phyloP scores from a whole-genome alignment of 805 yeast species.

The Myxozyma melibiosi region DNA sequence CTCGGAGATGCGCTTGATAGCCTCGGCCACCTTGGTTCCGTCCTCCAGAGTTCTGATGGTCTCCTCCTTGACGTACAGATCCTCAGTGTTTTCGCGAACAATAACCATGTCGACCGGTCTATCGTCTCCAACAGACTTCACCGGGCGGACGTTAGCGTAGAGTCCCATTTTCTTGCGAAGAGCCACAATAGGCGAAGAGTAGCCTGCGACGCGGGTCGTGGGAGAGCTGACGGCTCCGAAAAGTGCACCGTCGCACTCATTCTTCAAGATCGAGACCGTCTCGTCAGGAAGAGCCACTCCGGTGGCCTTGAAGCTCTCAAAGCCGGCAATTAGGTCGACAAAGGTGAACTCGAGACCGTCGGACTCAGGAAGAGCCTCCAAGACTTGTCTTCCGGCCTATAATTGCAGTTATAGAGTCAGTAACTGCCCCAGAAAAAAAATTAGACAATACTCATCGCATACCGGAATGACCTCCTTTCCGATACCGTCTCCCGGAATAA shows the following conservation, averaged over 20 bases:
- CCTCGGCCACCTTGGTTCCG: conserved; percentile 92
- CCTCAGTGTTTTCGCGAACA: conserved; percentile 98
- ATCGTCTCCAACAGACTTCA: conserved; percentile 86
- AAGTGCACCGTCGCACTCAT: conserved; percentile 92
- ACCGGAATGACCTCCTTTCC: conserved; percentile 96
- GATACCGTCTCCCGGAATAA: conserved; percentile 98
- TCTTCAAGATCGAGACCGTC: conserved; percentile 75
- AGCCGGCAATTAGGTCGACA: conserved; percentile 89
- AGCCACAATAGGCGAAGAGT: conserved; percentile 99
- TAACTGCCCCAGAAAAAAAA: too few species aligned
- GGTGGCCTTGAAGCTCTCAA: conserved; percentile 88
- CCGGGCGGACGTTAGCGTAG: conserved; percentile 97
- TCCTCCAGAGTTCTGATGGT: conserved; percentile 61
- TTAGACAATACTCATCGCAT: conserved; percentile 22
- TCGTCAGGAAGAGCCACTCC: conserved; percentile 95
- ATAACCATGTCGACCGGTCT: conserved; percentile 96
- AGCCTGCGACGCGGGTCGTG: conserved; percentile 88
- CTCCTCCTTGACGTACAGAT: conserved; percentile 93
- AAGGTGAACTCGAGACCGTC: conserved; percentile 82
- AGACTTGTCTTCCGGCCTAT: conserved; percentile 76
- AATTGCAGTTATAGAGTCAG: too few species aligned
- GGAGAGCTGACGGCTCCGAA: conserved; percentile 98
- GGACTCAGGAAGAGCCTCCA: conserved; percentile 77
- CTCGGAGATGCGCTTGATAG: conserved; percentile 94
- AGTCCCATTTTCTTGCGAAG: conserved; percentile 91